These are phyloP conservation scores for Oryza longistaminata DNA, from an alignment of 176 grass and related monocot genomes.

Conservation along the genomic window DNA sequence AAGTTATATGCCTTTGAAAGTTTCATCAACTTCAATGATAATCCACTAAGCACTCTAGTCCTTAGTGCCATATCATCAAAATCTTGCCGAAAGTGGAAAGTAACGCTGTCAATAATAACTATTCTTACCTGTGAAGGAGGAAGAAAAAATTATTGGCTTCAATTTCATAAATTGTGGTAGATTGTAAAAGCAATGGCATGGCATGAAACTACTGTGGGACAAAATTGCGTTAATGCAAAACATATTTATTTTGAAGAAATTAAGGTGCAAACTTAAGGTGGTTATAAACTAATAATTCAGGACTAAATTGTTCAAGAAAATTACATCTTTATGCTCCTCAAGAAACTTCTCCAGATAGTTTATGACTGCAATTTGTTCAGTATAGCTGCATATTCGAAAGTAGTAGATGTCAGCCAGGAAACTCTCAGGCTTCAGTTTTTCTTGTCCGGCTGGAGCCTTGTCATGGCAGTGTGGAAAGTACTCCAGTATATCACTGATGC, in stretches of 20 bases:
- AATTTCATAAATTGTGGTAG: background rate
- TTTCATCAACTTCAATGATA: slow-evolving; percentile 92
- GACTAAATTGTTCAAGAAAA: slow-evolving; percentile 40
- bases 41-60: slow-evolving; percentile 78
- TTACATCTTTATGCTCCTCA: slow-evolving; percentile 71
- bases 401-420: slow-evolving; percentile 89
- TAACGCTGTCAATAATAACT: slow-evolving; percentile 90
- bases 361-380: slow-evolving; percentile 92
- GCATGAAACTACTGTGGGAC: background rate
- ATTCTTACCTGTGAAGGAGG: slow-evolving; percentile 63
- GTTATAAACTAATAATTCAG: slow-evolving; percentile 24
- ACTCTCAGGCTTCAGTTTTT: slow-evolving; percentile 61
- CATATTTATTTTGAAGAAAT: background rate
- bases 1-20: slow-evolving; percentile 68
- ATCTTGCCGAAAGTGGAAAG: slow-evolving; percentile 97
- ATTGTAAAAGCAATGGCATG: slow-evolving; percentile 15
- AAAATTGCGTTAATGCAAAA: background rate
- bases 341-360: slow-evolving; percentile 96
- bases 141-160: slow-evolving; percentile 10
- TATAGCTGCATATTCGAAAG: slow-evolving; percentile 94
- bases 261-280: background rate
- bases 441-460: slow-evolving; percentile 47
- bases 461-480: slow-evolving; percentile 47
- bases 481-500: slow-evolving; percentile 67
- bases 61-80: slow-evolving; percentile 87